Evolutionary conservation across 2,329 filamentous ascomycete genomes (phyloP), one percentile per base, ranked within the genome.

Genomic region (Penicillium expansum): DNA sequence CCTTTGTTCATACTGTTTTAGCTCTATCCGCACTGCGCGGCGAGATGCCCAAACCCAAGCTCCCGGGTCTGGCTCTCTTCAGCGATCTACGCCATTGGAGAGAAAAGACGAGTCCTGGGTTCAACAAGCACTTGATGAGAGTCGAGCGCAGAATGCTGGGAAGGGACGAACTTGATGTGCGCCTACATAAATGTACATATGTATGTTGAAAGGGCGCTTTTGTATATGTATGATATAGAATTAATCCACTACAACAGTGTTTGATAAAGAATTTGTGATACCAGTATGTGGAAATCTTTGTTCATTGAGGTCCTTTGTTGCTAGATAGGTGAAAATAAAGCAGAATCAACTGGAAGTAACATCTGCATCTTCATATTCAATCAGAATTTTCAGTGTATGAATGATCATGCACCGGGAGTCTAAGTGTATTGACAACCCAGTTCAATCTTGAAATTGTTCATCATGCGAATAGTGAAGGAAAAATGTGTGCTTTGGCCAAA

Each of bases 11-110:
- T 90, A 90, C 72, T 79, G 85, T 29, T 76, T 86, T 49, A 86
- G 82, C 9, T 86, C 83, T 24, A 89, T 90, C 60, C 79, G 81
- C 58, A 83, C 85, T 24, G 87, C 87, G 3, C 87, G 88, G 64
- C 77, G 82, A 45, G 88, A 89, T 61, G 86, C 86, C 0, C 80
- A 84, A 59, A 82, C 84, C 52, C 76, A 85, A 35, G 16, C 52
- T n/a, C 42, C 44, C 41, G 42, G 20, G 9, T 47, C 80, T n/a
- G 51, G 39, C 18, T 57, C 52, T 30, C n/a, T 58, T 45, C 56
- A 57, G 29, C 83, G 81, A 77, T 73, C 82, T 78, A 60, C 79
- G 18, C 39, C 58, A 39, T 77, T 79, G 70, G 60, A 62, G 22
- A 50, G 47, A 27, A 67, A 62, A 24, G 63, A 68, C 42, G 50